Percentiles rank a stretch among this genome's conserved stretches.
Conservation (phyloP, 352 stramenopile genomes). For the Lagenidium sp. region DNA sequence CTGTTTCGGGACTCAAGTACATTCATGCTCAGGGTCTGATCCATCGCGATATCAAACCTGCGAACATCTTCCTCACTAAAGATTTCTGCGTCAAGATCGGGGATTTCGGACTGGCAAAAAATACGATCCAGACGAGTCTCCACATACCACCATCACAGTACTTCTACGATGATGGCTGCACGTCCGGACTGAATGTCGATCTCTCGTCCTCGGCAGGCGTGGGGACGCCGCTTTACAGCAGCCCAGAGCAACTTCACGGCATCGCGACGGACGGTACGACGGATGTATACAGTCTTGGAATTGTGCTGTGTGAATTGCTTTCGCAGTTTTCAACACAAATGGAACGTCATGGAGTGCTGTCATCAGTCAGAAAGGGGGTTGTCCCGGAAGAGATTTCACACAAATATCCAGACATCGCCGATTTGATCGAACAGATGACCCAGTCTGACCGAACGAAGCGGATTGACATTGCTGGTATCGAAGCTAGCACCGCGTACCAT, state of each 20-base stretch:
- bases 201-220: slow-evolving; percentile 58
- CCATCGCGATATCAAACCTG: slow-evolving; percentile 75
- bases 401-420: slow-evolving; percentile 31
- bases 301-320: slow-evolving; percentile 71
- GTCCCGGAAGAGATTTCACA: slow-evolving; percentile 21
- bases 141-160: slow-evolving; percentile 48
- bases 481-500: slow-evolving; percentile 7
- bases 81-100: slow-evolving; percentile 76
- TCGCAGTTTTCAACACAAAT: slow-evolving; percentile 71
- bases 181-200: slow-evolving; percentile 12
- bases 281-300: slow-evolving; percentile 67
- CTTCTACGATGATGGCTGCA: slow-evolving; percentile 25
- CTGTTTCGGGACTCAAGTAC: slow-evolving; percentile 67
- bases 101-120: slow-evolving; percentile 76
- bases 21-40: slow-evolving; percentile 66
- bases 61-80: slow-evolving; percentile 72
- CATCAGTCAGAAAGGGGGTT: slow-evolving; percentile 25
- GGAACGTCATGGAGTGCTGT: slow-evolving; percentile 58
- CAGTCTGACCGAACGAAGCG: slow-evolving; percentile 26
- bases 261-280: slow-evolving; percentile 34
- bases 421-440: slow-evolving; percentile 42
- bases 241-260: slow-evolving; percentile 51
- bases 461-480: slow-evolving; percentile 41
- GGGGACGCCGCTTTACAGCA: slow-evolving; percentile 67
- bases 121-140: slow-evolving; percentile 45